phyloP scores from a whole-genome alignment of 805 yeast genomes.

The Candida ovalis region DNA sequence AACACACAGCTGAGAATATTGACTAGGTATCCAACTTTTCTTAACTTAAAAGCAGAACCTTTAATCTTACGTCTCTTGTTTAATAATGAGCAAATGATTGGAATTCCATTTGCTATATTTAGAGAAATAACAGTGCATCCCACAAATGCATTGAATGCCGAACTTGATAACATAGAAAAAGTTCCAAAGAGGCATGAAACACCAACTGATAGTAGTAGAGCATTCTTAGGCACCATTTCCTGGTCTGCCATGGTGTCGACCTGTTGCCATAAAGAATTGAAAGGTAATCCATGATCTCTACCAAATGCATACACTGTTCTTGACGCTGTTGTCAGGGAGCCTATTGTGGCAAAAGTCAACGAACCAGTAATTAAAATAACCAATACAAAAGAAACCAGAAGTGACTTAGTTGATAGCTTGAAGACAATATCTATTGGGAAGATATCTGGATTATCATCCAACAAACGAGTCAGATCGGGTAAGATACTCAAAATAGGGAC shows the following conservation, averaged over 20 bases:
- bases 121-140: conserved; percentile 77
- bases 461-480: conserved; percentile 56
- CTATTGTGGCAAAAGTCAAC: conserved; percentile 70
- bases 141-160: conserved; percentile 80
- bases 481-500: conserved; percentile 68
- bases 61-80: conserved; percentile 57
- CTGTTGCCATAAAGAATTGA: conserved; percentile 57
- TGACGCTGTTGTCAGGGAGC: conserved; percentile 77
- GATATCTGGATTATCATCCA: conserved; percentile 61
- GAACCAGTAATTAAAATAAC: conserved; percentile 67
- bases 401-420: conserved; percentile 64
- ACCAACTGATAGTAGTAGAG: conserved; percentile 59
- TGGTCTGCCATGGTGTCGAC: conserved; percentile 53
- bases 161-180: conserved; percentile 61
- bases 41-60: conserved; percentile 65
- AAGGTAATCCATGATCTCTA: conserved; percentile 78
- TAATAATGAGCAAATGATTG: conserved; percentile 59
- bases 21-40: conserved; percentile 59
- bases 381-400: conserved; percentile 63
- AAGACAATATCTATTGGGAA: conserved; percentile 79
- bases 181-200: conserved; percentile 59
- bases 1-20: conserved; percentile 58
- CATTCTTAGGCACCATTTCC: conserved; percentile 65
- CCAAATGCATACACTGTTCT: conserved; percentile 81
- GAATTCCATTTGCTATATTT: conserved; percentile 73